These are phyloP conservation scores for Coemansia erecta DNA, from an alignment of 192 early-diverging fungal genomes.

Conservation along the genomic window DNA sequence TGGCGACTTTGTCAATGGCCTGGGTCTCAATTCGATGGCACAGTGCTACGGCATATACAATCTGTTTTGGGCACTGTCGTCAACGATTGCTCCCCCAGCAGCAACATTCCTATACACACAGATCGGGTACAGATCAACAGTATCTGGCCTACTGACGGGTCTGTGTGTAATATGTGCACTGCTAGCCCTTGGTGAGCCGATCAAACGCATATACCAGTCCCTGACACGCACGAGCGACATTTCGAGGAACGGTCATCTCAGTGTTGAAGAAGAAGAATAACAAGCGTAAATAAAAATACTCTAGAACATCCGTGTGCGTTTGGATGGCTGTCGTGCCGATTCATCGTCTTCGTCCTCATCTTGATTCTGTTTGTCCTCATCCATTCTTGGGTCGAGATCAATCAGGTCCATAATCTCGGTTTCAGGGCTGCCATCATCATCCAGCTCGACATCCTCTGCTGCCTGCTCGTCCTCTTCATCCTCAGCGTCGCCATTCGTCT, in stretches of 20 bases:
- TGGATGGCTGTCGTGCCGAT: no score
- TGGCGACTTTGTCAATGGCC: conserved; percentile 48
- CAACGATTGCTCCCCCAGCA: conserved; percentile 34
- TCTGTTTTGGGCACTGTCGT: conserved; percentile 40
- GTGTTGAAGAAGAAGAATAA: not conserved
- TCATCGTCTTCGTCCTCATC: conserved; percentile 4
- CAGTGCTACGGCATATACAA: conserved; percentile 46
- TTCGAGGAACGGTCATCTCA: not conserved
- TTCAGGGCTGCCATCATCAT: conserved; percentile 8
- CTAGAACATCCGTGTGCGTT: not conserved
- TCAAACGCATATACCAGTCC: not conserved
- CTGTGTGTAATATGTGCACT: conserved; percentile 22
- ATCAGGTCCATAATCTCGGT: conserved; percentile 9
- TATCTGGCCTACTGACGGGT: conserved; percentile 22
- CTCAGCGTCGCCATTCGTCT: no score
- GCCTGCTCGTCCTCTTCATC: conserved; percentile 15
- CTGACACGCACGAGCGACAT: not conserved
- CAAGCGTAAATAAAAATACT: not conserved
- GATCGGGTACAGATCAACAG: conserved; percentile 31
- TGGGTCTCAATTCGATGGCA: conserved; percentile 45
- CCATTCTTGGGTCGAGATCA: conserved; percentile 9
- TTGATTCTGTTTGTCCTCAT: conserved; percentile 1
- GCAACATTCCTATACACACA: conserved; percentile 39
- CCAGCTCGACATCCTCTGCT: conserved; percentile 15
- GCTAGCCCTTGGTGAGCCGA: conserved; percentile 16